Conservation (phyloP, 805 yeast species). For the Saccharomycopsis fibuligera region DNA sequence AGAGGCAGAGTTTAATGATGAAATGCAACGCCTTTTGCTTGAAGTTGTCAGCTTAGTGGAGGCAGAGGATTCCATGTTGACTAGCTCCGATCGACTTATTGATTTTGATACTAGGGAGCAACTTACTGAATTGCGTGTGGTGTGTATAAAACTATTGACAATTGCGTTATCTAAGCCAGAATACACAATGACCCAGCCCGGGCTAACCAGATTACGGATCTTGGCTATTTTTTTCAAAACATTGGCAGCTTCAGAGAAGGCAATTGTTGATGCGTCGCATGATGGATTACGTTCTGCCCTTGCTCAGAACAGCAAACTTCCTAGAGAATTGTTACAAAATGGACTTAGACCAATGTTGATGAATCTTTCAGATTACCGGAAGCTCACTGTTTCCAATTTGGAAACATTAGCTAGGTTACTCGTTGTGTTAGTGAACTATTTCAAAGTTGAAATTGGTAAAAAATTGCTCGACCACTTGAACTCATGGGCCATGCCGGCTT, state of each 20-base stretch:
- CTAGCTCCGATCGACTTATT: slow-evolving; percentile 76
- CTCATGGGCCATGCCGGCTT: slow-evolving; percentile 90
- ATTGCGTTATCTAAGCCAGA: slow-evolving; percentile 81
- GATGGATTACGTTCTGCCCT: slow-evolving; percentile 78
- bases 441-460: slow-evolving; percentile 94
- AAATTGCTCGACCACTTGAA: slow-evolving; percentile 86
- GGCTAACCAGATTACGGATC: slow-evolving; percentile 69
- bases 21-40: slow-evolving; percentile 70
- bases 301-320: slow-evolving; percentile 79
- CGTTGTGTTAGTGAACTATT: slow-evolving; percentile 83
- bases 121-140: slow-evolving; percentile 78
- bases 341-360: slow-evolving; percentile 93
- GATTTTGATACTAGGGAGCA: slow-evolving; percentile 89
- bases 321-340: slow-evolving; percentile 90
- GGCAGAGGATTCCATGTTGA: slow-evolving; percentile 94
- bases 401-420: slow-evolving; percentile 85
- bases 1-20: slow-evolving; percentile 82
- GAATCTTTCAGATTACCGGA: slow-evolving; percentile 90
- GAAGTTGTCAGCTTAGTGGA: slow-evolving; percentile 94
- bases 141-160: slow-evolving; percentile 78
- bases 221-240: slow-evolving; percentile 94
- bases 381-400: slow-evolving; percentile 79
- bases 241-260: slow-evolving; percentile 73
- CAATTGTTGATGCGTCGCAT: slow-evolving; percentile 90
- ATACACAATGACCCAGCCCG: slow-evolving; percentile 66